These are phyloP conservation scores for Melanomma pulvis-pyrius DNA, from an alignment of 495 filamentous ascomycete genomes.

Conservation along the genomic window DNA sequence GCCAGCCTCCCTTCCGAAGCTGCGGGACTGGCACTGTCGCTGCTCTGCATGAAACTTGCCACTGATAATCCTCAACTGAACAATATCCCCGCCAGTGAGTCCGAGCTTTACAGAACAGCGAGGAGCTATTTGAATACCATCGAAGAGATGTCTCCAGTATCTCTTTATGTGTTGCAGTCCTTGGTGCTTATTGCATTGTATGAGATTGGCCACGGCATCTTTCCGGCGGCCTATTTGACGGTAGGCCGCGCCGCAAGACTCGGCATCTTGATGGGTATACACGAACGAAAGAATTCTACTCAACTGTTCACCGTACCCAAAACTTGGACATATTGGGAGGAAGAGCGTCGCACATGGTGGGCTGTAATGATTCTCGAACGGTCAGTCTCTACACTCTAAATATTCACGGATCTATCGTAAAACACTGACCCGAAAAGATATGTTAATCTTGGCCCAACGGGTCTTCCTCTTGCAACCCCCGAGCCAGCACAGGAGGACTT, in stretches of 20 bases:
- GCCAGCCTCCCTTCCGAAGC: neutral
- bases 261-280: neutral
- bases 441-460: neutral
- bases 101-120: neutral
- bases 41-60: neutral
- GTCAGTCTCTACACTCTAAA: neutral
- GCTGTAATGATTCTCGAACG: neutral
- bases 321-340: neutral
- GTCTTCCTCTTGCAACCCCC: neutral
- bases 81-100: neutral
- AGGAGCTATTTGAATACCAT: neutral
- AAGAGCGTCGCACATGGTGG: neutral
- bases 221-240: neutral
- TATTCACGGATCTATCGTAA: neutral
- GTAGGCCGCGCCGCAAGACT: neutral
- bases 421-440: neutral
- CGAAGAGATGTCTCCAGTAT: neutral
- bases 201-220: neutral
- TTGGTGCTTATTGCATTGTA: conserved; percentile 1
- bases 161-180: neutral
- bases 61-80: neutral
- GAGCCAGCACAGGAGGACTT: neutral
- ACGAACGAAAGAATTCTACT: neutral
- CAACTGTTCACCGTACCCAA: neutral
- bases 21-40: neutral